Base-by-base conservation (phyloP, 2,329 filamentous ascomycete species). In the Beauveria scarabaeidicola region DNA sequence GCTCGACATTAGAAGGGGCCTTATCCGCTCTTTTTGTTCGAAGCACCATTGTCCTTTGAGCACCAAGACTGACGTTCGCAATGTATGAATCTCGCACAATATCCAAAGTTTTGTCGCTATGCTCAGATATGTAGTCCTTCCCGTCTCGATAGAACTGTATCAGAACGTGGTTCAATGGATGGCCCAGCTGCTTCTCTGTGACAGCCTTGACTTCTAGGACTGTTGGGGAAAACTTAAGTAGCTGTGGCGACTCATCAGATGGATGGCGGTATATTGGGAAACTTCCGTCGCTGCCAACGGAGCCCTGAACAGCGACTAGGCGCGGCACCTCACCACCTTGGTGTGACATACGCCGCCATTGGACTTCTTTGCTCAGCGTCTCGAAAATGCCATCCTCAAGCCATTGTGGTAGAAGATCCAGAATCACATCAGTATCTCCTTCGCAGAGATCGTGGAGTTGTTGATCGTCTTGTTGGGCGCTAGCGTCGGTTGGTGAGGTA, bases 201-300 rank as follows among this genome's bases (percentile, higher is more conserved):
- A 81, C 80, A 15, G 75, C 71, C 61, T 87, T 86, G 61, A 97
- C 86, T 40, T 78, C 74, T 19, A 85, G 74, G 1, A 97, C 89
- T 0, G 84, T 85, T 0, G 85, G 78, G 0, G 90, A 89, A 73
- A 96, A 97, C 2, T 85, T 79, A 1, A 87, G 75, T 15, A 97
- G 73, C 0, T 89, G 86, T 0, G 92, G 88, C 1, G 89, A 90
- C 70, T 95, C 89, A 69, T 99, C 94, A 4, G 91, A 84, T 48
- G 94, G 94, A 72, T 97, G 94, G 15, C 94, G 88, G 72, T 99
- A 99, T n/a, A 97, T 81, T 23, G 94, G 94, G 70, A 89, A 86
- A 64, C 80, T 86, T 19, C 89, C 90, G 66, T 93, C 86, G 0
- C 77, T 69, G 43, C 78, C 79, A 32, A 91, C 77, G 17, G 81